Evolutionary conservation across 179 eudicot genomes (phyloP).

Genomic region (Vitellaria paradoxa): DNA sequence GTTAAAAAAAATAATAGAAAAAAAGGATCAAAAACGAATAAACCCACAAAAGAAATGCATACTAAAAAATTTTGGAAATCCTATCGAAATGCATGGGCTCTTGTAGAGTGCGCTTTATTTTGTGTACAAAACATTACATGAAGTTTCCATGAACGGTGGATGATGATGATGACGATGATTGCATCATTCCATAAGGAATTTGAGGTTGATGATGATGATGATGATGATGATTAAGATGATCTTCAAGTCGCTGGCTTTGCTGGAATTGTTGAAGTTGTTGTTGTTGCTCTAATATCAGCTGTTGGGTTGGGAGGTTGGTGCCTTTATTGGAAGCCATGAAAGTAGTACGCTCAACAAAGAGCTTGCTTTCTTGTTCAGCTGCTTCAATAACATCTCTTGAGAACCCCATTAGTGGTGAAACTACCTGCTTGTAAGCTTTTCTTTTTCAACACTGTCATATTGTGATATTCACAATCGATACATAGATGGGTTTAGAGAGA

Average conservation of each 20-base stretch:
- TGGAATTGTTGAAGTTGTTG: conserved; percentile 10
- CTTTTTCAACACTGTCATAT: conserved; percentile 12
- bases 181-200: conserved; percentile 43
- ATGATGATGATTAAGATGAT: conserved; percentile 7
- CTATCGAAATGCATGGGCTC: background rate
- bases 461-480: conserved; percentile 2
- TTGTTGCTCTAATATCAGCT: conserved; percentile 9
- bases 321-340: conserved; percentile 18
- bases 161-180: conserved; percentile 27
- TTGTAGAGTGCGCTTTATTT: background rate
- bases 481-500: background rate
- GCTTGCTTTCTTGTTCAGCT: conserved; percentile 16
- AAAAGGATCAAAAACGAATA: too few species aligned
- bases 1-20: too few species aligned
- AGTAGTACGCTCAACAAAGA: background rate
- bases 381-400: conserved; percentile 14
- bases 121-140: conserved; percentile 25
- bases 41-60: background rate
- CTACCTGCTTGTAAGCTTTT: background rate
- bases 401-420: conserved; percentile 10
- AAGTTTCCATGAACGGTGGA: conserved; percentile 24
- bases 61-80: background rate
- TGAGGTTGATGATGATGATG: conserved; percentile 27
- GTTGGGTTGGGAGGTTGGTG: conserved; percentile 7
- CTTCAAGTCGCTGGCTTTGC: background rate